Base-by-base conservation (phyloP, 2,329 filamentous ascomycete species). In the Fusarium algeriense region DNA sequence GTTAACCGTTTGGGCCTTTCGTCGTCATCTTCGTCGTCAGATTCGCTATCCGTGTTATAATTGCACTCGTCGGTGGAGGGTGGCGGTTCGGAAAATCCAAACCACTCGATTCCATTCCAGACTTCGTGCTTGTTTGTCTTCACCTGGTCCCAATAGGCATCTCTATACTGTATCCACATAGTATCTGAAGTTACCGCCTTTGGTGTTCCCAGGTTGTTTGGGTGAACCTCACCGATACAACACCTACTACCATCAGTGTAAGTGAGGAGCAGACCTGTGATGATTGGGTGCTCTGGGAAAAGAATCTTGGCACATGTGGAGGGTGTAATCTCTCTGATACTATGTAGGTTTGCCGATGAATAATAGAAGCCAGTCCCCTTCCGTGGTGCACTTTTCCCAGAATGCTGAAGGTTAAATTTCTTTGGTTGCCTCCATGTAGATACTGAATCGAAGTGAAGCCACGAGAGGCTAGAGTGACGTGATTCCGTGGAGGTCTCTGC, bases 401-500 rank as follows among this genome's bases (percentile, higher is more conserved):
- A 15, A 23, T 7, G 6, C 0, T 19, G 30, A 6, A 26, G 3
- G 3, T 3, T 6, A 3, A 15, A n/a, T 26, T 30, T 3, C 4
- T 3, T 14, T 20, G 44, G 44, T 8, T 48, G 28, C 1, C 5
- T 1, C 40, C 40, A 56, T 2, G 41, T 38, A 6, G 32, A 5
- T 6, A 23, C 20, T 2, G 34, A 19, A 20, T 56, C 53, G 1
- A 46, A 46, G 2, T 44, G 32, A 15, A 56, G 32, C 53, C 53
- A 55, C 1, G 17, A 7, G 15, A 38, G 19, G 15, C 37, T 17
- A 14, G 15, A 19, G 15, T 19, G 7, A 17, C 37, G 9, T 38
- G 37, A 38, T 15, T 9, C 3, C 4, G 6, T 4, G 15, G 17
- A 38, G 17, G 12, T 14, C 9, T 34, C 8, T 15, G 43, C 1